Conservation (phyloP, 108 stramenopile genomes). For the Stephanodiscus minutulus region DNA sequence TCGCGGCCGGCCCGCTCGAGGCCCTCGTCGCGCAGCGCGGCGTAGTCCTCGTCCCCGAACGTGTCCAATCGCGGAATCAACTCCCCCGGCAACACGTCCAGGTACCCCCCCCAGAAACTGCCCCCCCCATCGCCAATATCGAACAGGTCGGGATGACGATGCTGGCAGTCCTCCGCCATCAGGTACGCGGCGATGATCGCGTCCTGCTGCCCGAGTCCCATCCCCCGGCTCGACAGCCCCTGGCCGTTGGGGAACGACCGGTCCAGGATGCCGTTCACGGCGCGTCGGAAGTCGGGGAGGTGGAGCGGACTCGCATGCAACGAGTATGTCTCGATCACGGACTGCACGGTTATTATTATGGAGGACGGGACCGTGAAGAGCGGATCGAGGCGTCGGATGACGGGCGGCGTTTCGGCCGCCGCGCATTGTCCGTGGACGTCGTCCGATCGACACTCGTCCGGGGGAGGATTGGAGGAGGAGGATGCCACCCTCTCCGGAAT, state of each 20-base stretch:
- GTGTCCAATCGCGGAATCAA: constrained; percentile 52
- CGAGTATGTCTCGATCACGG: constrained; percentile 34
- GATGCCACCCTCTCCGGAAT: background rate
- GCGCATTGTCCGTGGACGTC: constrained; percentile 1
- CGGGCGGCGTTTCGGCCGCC: background rate
- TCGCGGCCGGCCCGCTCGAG: constrained; percentile 23
- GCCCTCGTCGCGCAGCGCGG: constrained; percentile 25
- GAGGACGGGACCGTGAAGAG: constrained; percentile 50
- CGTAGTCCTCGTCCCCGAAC: constrained; percentile 39
- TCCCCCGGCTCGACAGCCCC: constrained; percentile 12
- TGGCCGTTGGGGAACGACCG: constrained; percentile 4
- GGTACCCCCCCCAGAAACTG: constrained; percentile 37
- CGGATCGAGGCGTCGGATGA: constrained; percentile 33
- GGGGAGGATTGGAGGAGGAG: background rate
- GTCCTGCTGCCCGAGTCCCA: constrained; percentile 52
- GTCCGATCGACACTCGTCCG: background rate
- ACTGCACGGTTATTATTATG: constrained; percentile 36
- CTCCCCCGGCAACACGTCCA: constrained; percentile 33
- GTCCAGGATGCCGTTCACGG: constrained; percentile 14
- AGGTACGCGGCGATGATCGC: constrained; percentile 45
- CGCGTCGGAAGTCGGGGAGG: constrained; percentile 6
- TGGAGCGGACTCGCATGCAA: constrained; percentile 10
- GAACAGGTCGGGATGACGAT: constrained; percentile 6
- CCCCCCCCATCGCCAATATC: background rate
- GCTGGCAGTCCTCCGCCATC: constrained; percentile 43